These are phyloP conservation scores for Neltuma alba DNA, from an alignment of 306 rosid genomes.

Conservation along the genomic window DNA sequence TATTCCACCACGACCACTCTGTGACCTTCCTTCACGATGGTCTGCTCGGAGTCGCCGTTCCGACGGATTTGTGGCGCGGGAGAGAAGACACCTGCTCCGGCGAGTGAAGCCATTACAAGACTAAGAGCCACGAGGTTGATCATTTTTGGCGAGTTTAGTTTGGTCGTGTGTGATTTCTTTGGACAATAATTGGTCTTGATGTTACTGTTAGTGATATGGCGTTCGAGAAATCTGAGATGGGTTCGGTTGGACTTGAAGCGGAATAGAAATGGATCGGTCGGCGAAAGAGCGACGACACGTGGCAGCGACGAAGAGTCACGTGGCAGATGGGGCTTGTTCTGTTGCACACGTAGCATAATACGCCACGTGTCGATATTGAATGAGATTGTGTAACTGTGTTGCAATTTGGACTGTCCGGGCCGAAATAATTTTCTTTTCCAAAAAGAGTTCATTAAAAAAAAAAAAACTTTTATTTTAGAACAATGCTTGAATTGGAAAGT, in stretches of 20 bases:
- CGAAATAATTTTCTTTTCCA: too few species aligned
- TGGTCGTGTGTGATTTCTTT: background rate
- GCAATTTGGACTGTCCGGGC: background rate
- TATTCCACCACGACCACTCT: slow-evolving; percentile 73
- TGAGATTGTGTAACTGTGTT: background rate
- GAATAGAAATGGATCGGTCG: background rate
- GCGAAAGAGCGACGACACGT: slow-evolving; percentile 16
- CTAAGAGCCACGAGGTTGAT: slow-evolving; percentile 57
- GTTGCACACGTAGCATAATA: slow-evolving; percentile 32
- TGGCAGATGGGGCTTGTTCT: background rate
- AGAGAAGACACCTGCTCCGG: slow-evolving; percentile 58
- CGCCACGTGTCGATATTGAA: slow-evolving; percentile 19
- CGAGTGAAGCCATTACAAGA: slow-evolving; percentile 59
- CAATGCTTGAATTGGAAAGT: too few species aligned
- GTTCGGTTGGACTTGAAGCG: background rate
- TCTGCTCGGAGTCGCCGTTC: slow-evolving; percentile 32
- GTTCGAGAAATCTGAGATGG: background rate
- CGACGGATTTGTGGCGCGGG: slow-evolving; percentile 39
- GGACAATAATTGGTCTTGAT: background rate
- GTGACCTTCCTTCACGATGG: slow-evolving; percentile 70
- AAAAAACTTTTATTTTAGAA: too few species aligned
- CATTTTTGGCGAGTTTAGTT: slow-evolving; percentile 38
- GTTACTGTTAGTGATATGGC: background rate
- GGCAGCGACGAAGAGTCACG: slow-evolving; percentile 17
- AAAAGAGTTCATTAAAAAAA: too few species aligned